Evolutionary conservation across 805 yeast genomes (phyloP).

Genomic region (Jamesozyma gamospora): DNA sequence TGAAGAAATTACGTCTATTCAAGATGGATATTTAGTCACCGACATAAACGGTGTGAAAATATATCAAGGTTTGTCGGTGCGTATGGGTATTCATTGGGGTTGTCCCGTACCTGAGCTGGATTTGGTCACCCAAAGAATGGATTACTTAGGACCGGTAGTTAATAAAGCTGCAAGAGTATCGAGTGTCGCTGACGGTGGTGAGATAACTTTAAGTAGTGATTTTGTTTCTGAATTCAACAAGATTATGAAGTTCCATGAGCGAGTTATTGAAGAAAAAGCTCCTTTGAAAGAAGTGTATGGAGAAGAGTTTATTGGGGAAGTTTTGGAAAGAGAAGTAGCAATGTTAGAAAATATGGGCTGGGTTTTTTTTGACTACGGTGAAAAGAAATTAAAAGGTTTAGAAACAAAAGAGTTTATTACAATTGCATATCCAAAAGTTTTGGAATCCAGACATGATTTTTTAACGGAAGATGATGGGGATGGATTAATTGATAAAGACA

Average conservation of each 20-base stretch:
- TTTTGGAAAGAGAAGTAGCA: slow-evolving; percentile 54
- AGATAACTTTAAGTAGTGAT: slow-evolving; percentile 77
- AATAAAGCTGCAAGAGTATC: slow-evolving; percentile 89
- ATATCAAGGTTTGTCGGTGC: slow-evolving; percentile 82
- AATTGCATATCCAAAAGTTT: slow-evolving; percentile 57
- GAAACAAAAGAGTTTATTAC: slow-evolving; percentile 88
- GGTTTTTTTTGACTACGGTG: slow-evolving; percentile 62
- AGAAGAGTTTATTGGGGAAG: slow-evolving; percentile 39
- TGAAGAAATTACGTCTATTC: slow-evolving; percentile 71
- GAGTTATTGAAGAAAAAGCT: slow-evolving; percentile 20
- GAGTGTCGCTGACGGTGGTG: slow-evolving; percentile 98
- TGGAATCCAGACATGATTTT: slow-evolving; percentile 50
- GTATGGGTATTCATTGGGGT: slow-evolving; percentile 99
- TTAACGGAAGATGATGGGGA: slow-evolving; percentile 27
- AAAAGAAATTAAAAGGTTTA: slow-evolving; percentile 81
- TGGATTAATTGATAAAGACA: slow-evolving; percentile 28
- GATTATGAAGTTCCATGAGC: slow-evolving; percentile 35
- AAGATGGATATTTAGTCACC: slow-evolving; percentile 71
- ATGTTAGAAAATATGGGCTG: slow-evolving; percentile 63
- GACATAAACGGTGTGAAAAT: slow-evolving; percentile 51
- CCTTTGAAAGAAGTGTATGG: slow-evolving; percentile 35
- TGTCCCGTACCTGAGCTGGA: slow-evolving; percentile 92
- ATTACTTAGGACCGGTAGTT: slow-evolving; percentile 97
- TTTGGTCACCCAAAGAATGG: slow-evolving; percentile 94
- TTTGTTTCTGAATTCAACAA: slow-evolving; percentile 62